phyloP scores from a whole-genome alignment of 257 asterid species.

The Solanum chilense region DNA sequence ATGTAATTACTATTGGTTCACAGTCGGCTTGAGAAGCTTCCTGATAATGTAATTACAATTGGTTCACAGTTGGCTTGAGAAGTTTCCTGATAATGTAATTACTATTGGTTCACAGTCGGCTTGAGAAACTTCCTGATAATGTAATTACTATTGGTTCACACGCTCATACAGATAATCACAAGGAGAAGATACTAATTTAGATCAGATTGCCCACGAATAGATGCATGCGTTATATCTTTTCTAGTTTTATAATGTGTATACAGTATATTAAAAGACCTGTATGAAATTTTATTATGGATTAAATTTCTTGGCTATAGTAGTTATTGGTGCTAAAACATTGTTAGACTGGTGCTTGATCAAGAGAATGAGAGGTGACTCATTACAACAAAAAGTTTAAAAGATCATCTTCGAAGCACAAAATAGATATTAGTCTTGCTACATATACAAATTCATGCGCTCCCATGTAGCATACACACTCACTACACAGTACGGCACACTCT shows the following conservation, averaged over 20 bases:
- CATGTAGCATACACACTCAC: too few species aligned
- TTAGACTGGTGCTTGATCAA: not conserved
- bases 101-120: slow-evolving; percentile 62
- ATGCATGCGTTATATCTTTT: not conserved
- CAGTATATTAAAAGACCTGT: not conserved
- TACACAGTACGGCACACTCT: too few species aligned
- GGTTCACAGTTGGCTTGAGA: slow-evolving; percentile 72
- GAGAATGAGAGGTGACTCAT: not conserved
- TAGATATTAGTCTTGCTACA: not conserved
- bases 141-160: slow-evolving; percentile 72
- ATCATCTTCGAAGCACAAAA: not conserved
- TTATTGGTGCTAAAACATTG: not conserved
- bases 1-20: slow-evolving; percentile 70
- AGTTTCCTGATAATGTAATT: slow-evolving; percentile 68
- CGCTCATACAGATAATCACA: slow-evolving; percentile 49
- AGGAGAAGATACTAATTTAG: slow-evolving; percentile 54
- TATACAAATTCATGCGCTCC: too few species aligned
- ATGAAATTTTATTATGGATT: not conserved
- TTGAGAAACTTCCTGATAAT: slow-evolving; percentile 78
- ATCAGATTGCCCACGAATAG: not conserved
- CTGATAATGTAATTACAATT: slow-evolving; percentile 59
- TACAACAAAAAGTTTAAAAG: not conserved
- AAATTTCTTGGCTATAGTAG: not conserved
- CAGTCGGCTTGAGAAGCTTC: slow-evolving; percentile 75
- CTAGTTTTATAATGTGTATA: not conserved